Percentiles rank a stretch among this genome's conserved stretches.
phyloP scores from a whole-genome alignment of 441 rosid species.

The Hypseocharis bilobata region DNA sequence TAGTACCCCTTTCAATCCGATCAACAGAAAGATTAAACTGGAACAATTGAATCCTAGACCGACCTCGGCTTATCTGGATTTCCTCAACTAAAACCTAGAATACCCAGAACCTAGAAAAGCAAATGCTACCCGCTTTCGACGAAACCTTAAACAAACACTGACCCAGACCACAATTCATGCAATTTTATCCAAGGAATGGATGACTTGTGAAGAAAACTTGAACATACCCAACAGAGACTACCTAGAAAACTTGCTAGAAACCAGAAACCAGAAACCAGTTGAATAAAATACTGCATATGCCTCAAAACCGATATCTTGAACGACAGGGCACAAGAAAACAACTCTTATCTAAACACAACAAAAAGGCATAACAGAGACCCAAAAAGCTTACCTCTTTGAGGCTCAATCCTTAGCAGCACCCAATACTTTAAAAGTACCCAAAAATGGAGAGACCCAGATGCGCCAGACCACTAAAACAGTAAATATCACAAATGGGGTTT shows the following conservation, averaged over 20 bases:
- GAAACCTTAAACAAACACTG: slow-evolving; percentile 5
- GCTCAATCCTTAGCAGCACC: neutral
- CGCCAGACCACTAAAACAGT: neutral
- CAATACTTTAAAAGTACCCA: neutral
- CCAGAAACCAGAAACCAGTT: neutral
- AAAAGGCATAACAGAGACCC: neutral
- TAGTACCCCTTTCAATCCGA: neutral
- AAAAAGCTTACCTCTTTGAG: slow-evolving; percentile 1
- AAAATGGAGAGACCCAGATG: neutral
- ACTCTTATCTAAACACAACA: neutral
- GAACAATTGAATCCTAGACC: neutral
- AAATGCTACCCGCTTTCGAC: neutral
- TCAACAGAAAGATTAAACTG: neutral
- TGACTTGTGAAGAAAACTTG: neutral
- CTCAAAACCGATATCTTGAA: too few species aligned
- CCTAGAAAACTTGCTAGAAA: neutral
- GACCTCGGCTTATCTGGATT: neutral
- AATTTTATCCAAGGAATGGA: slow-evolving; percentile 12
- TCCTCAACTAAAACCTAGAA: slow-evolving; percentile 7
- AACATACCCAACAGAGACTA: slow-evolving; percentile 10
- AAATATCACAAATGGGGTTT: slow-evolving; percentile 3
- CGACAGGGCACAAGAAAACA: neutral
- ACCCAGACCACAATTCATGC: slow-evolving; percentile 7
- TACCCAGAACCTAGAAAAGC: slow-evolving; percentile 7
- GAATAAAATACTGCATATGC: neutral